Evolutionary conservation across 306 rosid genomes (phyloP), one percentile per base, ranked within the genome.

Genomic region (Acacia melanoxylon): DNA sequence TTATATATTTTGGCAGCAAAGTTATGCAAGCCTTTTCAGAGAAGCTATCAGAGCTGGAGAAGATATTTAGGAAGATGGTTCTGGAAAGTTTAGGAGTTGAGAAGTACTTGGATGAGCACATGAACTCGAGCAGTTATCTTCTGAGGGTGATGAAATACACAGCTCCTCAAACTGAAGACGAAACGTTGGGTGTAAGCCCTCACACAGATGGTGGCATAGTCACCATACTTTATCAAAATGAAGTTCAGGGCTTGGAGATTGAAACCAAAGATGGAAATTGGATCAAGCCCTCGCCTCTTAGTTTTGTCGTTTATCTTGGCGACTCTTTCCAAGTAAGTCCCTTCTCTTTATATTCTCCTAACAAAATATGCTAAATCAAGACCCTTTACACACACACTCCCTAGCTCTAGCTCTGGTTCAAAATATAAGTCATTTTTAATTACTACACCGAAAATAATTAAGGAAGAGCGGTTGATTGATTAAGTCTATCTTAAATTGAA

Each of bases 181-280:
- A 93, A 31, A 78, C 90, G 75, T 1, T 91, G 56, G 97, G 96
- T 2, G 76, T 94, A 29, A 75, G 35, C 41, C 11, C 93, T 3
- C 98, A 94, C 92, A 87, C 92, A 4, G 97, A 92, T 80, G 90
- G 88, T 83, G 92, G 88, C 85, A 83, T 89, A 5, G 86, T 92
- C 35, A 91, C 92, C 78, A 87, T 92, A 56, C 84, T 94, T 83
- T 81, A 81, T 68, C 94, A 91, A 83, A 91, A 92, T 78, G 82
- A 91, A 80, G 90, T 91, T 15, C 88, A 86, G 11, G 97, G 98
- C 13, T 78, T 94, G 79, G 90, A 94, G 84, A 83, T 91, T 0
- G 76, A 91, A 74, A 87, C 90, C 79, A 90, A 91, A 88, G 88
- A 87, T 82, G 98, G 92, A n/a, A 68, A 84, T 71, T 94, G 98